Conservation (phyloP, 164 flowering plant genomes). For the Vitis rupestris region DNA sequence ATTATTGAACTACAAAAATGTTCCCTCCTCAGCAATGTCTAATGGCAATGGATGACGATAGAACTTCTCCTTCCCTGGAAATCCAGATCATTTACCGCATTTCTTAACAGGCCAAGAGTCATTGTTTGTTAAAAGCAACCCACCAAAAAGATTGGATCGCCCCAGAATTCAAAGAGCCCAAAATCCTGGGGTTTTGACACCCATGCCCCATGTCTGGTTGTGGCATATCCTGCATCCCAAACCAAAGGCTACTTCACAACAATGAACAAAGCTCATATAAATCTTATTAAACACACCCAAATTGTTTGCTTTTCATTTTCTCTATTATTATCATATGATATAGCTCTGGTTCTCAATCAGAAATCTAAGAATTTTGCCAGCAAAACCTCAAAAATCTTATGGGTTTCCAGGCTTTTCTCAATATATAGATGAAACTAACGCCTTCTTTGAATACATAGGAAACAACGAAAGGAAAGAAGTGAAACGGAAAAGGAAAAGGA, state of each 20-base stretch:
- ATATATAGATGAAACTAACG: too few relatives aligned
- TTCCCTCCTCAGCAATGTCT: background rate
- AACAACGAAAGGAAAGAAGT: too few relatives aligned
- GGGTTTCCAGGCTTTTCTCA: too few relatives aligned
- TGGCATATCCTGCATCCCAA: slow-evolving; percentile 14
- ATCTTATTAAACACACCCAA: too few relatives aligned
- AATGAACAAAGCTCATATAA: background rate
- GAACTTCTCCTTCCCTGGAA: slow-evolving; percentile 20
- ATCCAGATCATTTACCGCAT: slow-evolving; percentile 33
- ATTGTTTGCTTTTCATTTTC: too few relatives aligned
- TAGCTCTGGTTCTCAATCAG: too few relatives aligned
- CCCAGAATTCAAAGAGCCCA: background rate
- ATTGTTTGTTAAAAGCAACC: background rate
- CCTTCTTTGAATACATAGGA: too few relatives aligned
- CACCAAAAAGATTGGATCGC: too few relatives aligned
- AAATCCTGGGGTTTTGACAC: slow-evolving; percentile 10
- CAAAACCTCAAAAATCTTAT: too few relatives aligned
- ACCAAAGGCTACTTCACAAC: slow-evolving; percentile 16
- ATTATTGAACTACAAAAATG: slow-evolving; percentile 19
- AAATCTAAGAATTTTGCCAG: too few relatives aligned
- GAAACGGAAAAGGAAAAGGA: too few relatives aligned
- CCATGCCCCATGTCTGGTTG: too few relatives aligned
- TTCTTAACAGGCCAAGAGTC: slow-evolving; percentile 9
- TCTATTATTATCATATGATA: background rate
- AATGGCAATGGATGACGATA: background rate